Conservation (phyloP, 352 stramenopile species). For the Globisporangium irregulare region DNA sequence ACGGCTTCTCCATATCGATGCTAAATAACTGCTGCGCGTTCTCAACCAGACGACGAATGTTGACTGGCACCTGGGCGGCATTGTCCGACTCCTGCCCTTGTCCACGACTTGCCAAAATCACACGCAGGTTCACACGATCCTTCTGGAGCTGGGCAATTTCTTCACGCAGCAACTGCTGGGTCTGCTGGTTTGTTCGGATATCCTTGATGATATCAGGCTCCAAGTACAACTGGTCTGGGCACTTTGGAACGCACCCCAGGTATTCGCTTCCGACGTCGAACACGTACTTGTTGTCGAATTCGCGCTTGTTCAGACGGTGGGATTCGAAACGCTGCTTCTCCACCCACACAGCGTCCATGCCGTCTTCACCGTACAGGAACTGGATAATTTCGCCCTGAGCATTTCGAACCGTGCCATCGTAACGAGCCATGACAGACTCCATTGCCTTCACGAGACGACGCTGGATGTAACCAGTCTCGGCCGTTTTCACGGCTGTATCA, state of each 20-base stretch:
- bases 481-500: constrained; percentile 99
- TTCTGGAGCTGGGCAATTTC: constrained; percentile 93
- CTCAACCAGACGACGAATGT: constrained; percentile 94
- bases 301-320: constrained; percentile 84
- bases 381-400: constrained; percentile 85
- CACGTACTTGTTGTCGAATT: constrained; percentile 94
- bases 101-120: constrained; percentile 95
- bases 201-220: constrained; percentile 86
- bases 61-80: constrained; percentile 89
- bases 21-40: constrained; percentile 95
- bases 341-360: constrained; percentile 99
- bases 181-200: constrained; percentile 92
- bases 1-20: constrained; percentile 92
- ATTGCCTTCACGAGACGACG: constrained; percentile 99
- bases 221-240: constrained; percentile 82
- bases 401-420: constrained; percentile 99
- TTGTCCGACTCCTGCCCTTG: constrained; percentile 92
- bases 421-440: constrained; percentile 98
- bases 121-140: constrained; percentile 92
- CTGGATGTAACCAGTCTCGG: constrained; percentile 99
- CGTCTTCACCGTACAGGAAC: constrained; percentile 96
- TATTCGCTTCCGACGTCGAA: constrained; percentile 92
- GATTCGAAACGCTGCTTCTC: constrained; percentile 96
- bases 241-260: constrained; percentile 89
- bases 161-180: constrained; percentile 91